Evolutionary conservation across 805 yeast genomes (phyloP), one percentile per base, ranked within the genome.

Genomic region (Candida nonsorbophila): DNA sequence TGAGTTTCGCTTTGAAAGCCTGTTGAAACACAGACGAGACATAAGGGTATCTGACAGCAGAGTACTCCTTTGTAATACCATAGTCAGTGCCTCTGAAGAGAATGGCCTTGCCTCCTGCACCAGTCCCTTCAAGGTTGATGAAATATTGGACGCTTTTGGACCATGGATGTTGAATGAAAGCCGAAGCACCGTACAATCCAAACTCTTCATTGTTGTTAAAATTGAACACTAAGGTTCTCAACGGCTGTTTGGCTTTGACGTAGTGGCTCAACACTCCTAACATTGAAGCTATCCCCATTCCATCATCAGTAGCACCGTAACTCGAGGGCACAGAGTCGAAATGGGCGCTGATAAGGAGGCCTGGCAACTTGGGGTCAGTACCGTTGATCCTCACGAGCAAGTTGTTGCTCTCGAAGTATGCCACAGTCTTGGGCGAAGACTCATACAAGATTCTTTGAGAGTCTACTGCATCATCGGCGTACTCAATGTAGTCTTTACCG

Each of bases 191-290:
- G 32, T 78, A 58, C 17, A 88, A 63, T 0, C 94, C 95, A 53
- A 84, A 81, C 47, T 87, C 97, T 51, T 87, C 97, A 49, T 86
- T 74, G 51, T 87, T 83, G 55, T 88, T 88, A 59, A 88, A 84
- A 53, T 88, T 87, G 57, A 88, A 77, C 5, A 87, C 64, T 9
- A 88, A 56, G 4, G 88, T 81, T 34, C 95, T 67, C 25, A 66
- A 51, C 1, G 95, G 94, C 38, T 71, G 79, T 1, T 55, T 40
- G 0, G 64, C 51, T 20, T 27, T 16, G 16, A 7, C 5, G 28
- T 15, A n/a, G 10, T 74, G 56, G 22, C 75, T 67, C 34, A 87
- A 56, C 3, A 84, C 60, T 2, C 87, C 94, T 27, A 87, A 57
- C 67, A 87, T 61, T 7, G 92, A 70, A 1, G 87, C 94, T 36